phyloP scores from a whole-genome alignment of 345 rosid genomes.

The Arabis hirsuta region DNA sequence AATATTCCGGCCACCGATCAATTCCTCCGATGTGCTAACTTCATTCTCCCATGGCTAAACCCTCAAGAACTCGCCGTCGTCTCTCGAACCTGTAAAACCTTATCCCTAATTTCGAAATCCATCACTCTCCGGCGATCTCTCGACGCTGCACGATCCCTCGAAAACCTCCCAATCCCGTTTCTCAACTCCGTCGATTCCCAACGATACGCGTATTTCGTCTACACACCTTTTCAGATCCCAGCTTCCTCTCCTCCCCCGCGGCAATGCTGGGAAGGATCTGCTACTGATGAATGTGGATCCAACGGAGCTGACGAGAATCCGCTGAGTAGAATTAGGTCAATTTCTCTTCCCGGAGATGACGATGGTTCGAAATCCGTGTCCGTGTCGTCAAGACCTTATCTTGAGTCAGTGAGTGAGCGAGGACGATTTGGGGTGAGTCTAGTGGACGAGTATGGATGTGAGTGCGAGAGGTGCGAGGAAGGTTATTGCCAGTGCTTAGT shows the following conservation, averaged over 20 bases:
- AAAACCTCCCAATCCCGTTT: conserved; percentile 61
- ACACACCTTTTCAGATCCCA: conserved; percentile 64
- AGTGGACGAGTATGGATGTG: conserved; percentile 48
- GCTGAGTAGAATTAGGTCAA: conserved; percentile 11
- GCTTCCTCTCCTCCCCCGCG: conserved; percentile 45
- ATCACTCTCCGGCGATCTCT: conserved; percentile 56
- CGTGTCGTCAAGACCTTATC: background rate
- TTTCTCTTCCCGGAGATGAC: no score
- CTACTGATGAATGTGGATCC: background rate
- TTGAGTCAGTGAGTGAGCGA: background rate
- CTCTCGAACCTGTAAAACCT: conserved; percentile 63
- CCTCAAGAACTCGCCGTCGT: conserved; percentile 60
- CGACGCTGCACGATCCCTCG: conserved; percentile 72
- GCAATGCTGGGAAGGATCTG: conserved; percentile 62
- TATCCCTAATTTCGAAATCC: conserved; percentile 46
- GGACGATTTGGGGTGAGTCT: conserved; percentile 34
- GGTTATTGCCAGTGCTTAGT: conserved; percentile 50
- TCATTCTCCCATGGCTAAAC: conserved; percentile 75
- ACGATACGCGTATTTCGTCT: conserved; percentile 67
- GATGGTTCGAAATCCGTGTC: conserved; percentile 1
- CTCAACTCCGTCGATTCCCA: conserved; percentile 47
- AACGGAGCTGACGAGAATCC: background rate
- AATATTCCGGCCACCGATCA: conserved; percentile 6
- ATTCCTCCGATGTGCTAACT: conserved; percentile 47
- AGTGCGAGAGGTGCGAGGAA: conserved; percentile 57